Conservation (phyloP, 768 basidiomycete genomes). For the Collybia sordida region DNA sequence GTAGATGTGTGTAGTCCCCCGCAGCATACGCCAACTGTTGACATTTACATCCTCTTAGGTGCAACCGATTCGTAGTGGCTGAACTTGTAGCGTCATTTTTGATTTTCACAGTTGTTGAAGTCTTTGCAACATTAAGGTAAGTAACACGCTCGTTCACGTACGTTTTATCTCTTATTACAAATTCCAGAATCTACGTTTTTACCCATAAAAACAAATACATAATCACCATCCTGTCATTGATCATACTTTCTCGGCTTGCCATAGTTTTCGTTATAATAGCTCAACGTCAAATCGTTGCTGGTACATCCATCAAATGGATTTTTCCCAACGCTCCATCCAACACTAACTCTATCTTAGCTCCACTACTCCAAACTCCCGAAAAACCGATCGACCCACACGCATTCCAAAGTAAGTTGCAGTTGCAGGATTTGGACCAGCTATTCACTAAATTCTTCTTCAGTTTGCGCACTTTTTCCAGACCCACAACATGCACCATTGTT, state of each 20-base stretch:
- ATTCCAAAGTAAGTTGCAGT: not conserved
- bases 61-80: conserved; percentile 12
- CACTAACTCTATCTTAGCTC: too few relatives aligned
- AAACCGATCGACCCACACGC: not conserved
- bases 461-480: not conserved
- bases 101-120: conserved; percentile 16
- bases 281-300: too few relatives aligned
- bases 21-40: not conserved
- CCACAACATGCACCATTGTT: too few relatives aligned
- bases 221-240: conserved; percentile 2
- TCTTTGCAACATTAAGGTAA: conserved; percentile 17
- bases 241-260: not conserved
- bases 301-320: too few relatives aligned
- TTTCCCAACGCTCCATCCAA: too few relatives aligned
- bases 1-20: not conserved
- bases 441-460: not conserved
- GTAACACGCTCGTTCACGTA: not conserved
- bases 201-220: conserved; percentile 13
- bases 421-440: not conserved
- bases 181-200: conserved; percentile 15
- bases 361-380: not conserved
- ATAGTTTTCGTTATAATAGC: too few relatives aligned
- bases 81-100: conserved; percentile 17
- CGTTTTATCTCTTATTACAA: not conserved
- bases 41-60: conserved; percentile 8